phyloP scores from a whole-genome alignment of 352 stramenopile species.

The Phytopythium vexans region DNA sequence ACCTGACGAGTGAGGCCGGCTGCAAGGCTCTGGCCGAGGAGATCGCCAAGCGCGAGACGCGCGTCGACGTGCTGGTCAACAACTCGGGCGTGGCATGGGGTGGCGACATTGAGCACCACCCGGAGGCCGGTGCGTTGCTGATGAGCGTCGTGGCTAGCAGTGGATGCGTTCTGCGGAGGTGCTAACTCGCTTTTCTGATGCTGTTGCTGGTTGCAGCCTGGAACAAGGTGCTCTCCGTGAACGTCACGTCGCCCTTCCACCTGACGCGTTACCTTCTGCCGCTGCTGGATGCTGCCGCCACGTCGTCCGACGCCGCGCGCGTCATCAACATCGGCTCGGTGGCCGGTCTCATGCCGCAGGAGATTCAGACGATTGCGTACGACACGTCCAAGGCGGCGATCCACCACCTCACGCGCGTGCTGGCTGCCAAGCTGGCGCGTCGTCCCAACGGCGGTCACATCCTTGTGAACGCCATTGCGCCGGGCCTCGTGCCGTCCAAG shows the following conservation, averaged over 20 bases:
- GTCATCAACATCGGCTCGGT: slow-evolving; percentile 80
- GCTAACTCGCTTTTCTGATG: slow-evolving; percentile 1
- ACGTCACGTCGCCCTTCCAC: slow-evolving; percentile 95
- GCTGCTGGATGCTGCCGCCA: slow-evolving; percentile 74
- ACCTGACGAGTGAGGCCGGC: slow-evolving; percentile 19
- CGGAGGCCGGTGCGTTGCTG: slow-evolving; percentile 25
- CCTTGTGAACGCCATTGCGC: slow-evolving; percentile 95
- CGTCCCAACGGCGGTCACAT: slow-evolving; percentile 84
- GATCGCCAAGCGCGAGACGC: slow-evolving; percentile 65
- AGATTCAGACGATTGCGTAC: slow-evolving; percentile 92
- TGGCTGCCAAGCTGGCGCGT: slow-evolving; percentile 89
- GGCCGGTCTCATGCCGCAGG: slow-evolving; percentile 79
- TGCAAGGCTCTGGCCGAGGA: slow-evolving; percentile 49
- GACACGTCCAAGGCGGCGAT: slow-evolving; percentile 94
- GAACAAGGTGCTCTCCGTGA: slow-evolving; percentile 91
- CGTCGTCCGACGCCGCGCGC: slow-evolving; percentile 37
- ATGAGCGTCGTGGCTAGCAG: no score
- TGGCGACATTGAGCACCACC: slow-evolving; percentile 29
- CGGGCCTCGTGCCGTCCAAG: slow-evolving; percentile 86
- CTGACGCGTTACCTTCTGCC: slow-evolving; percentile 88
- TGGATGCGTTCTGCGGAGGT: not conserved
- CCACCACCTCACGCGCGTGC: slow-evolving; percentile 92
- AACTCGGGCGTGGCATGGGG: slow-evolving; percentile 83
- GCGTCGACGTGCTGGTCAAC: slow-evolving; percentile 92
- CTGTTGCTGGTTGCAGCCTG: slow-evolving; percentile 50